Conservation (phyloP, 2,329 filamentous ascomycete species). For the Pseudophaeomoniella oleicola region DNA sequence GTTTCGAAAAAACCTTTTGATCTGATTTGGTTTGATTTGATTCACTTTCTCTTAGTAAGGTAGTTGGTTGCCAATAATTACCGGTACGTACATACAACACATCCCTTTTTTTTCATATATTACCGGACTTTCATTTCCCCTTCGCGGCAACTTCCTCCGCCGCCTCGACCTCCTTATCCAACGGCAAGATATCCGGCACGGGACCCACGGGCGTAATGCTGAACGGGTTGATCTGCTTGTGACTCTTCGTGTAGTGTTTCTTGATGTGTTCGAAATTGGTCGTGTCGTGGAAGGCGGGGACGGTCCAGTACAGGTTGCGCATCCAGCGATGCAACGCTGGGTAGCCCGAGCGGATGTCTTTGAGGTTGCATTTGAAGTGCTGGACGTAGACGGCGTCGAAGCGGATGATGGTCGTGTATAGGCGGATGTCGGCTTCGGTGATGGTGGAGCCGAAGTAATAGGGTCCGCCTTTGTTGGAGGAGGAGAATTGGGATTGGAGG, state of each 20-base stretch:
- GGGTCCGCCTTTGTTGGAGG: constrained; percentile 30
- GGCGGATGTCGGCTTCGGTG: constrained; percentile 69
- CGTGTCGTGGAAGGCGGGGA: constrained; percentile 62
- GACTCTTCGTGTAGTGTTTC: constrained; percentile 55
- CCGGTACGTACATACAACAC: too few species aligned
- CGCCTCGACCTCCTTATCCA: constrained; percentile 62
- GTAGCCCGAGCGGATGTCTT: constrained; percentile 73
- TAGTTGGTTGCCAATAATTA: too few species aligned
- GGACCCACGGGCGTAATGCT: constrained; percentile 77
- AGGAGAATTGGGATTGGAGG: constrained; percentile 27
- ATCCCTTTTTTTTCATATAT: too few species aligned
- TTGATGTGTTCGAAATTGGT: constrained; percentile 96
- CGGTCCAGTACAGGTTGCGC: constrained; percentile 70
- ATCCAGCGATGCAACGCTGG: constrained; percentile 71
- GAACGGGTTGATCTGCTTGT: constrained; percentile 49
- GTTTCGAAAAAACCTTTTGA: too few species aligned
- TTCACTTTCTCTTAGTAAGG: too few species aligned
- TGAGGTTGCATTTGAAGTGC: constrained; percentile 68
- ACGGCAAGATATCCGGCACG: constrained; percentile 61
- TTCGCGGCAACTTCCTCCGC: constrained; percentile 18
- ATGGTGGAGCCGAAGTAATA: constrained; percentile 63
- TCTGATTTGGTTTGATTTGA: too few species aligned
- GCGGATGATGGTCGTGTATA: constrained; percentile 58
- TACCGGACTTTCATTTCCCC: background rate
- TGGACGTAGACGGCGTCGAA: constrained; percentile 73